phyloP scores from a whole-genome alignment of 2,329 filamentous ascomycete species.

The Pseudogymnoascus sp. region DNA sequence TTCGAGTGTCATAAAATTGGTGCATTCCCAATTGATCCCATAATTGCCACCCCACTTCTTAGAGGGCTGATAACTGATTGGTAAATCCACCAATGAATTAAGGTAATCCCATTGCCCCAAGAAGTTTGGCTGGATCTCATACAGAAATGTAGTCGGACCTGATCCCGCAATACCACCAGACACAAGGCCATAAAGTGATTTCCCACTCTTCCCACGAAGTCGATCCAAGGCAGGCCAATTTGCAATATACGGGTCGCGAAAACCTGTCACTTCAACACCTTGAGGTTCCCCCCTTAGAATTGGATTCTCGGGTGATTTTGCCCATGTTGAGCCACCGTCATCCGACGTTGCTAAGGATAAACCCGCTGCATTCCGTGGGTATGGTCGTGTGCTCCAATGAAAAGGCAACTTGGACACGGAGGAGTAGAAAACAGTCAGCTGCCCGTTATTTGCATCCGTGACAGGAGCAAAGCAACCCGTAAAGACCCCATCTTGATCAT shows the following conservation, averaged over 20 bases:
- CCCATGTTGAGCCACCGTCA: slow-evolving; percentile 31
- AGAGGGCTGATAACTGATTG: background rate
- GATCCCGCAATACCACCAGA: slow-evolving; percentile 6
- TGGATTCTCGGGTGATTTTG: slow-evolving; percentile 26
- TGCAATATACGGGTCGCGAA: slow-evolving; percentile 29
- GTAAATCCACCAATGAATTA: background rate
- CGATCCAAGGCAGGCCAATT: slow-evolving; percentile 25
- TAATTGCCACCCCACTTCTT: slow-evolving; percentile 6
- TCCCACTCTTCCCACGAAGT: slow-evolving; percentile 15
- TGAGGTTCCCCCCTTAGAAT: slow-evolving; percentile 26
- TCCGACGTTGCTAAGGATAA: slow-evolving; percentile 33
- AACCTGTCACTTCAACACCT: slow-evolving; percentile 25
- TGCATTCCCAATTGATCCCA: slow-evolving; percentile 10
- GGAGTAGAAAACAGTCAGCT: slow-evolving; percentile 30
- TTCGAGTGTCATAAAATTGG: slow-evolving; percentile 1
- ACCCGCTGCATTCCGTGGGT: slow-evolving; percentile 35
- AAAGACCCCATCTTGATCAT: slow-evolving; percentile 45
- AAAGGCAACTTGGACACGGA: slow-evolving; percentile 30
- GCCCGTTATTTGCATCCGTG: slow-evolving; percentile 32
- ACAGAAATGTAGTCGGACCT: slow-evolving; percentile 8
- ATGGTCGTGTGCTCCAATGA: slow-evolving; percentile 30
- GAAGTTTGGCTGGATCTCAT: background rate
- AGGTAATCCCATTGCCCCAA: slow-evolving; percentile 8
- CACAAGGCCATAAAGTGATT: slow-evolving; percentile 8
- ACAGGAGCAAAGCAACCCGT: slow-evolving; percentile 43